Conservation (phyloP, 1,284 basidiomycete species). For the Athelia sp. region DNA sequence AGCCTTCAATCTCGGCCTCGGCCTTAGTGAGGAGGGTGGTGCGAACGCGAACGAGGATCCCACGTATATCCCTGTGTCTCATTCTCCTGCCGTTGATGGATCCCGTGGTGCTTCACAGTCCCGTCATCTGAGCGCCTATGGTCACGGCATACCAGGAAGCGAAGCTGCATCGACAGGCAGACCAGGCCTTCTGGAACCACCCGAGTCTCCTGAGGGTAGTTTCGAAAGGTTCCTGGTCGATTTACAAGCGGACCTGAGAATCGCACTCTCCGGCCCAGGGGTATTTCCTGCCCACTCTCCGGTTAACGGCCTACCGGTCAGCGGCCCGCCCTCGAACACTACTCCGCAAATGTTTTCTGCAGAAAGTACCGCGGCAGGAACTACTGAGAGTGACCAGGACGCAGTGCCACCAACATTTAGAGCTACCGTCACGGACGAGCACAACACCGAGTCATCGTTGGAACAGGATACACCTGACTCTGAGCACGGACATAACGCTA, state of each 20-base stretch:
- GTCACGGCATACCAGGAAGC: not conserved
- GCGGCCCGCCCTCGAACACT: not conserved
- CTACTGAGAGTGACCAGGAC: not conserved
- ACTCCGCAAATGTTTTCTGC: not conserved
- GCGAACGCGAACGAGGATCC: not conserved
- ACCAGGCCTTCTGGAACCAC: not conserved
- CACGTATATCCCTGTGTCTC: not conserved
- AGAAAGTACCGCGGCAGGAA: not conserved
- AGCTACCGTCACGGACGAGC: not conserved
- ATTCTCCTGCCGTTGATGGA: not conserved
- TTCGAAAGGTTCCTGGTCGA: slow-evolving; percentile 76
- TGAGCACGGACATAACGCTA: slow-evolving; percentile 3
- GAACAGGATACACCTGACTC: not conserved
- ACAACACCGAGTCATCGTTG: not conserved
- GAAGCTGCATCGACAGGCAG: not conserved
- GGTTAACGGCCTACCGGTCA: no score
- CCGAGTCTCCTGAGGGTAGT: slow-evolving; percentile 53
- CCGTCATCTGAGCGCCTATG: no score
- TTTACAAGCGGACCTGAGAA: slow-evolving; percentile 62
- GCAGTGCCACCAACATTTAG: not conserved
- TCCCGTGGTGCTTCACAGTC: not conserved
- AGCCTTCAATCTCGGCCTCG: slow-evolving; percentile 68
- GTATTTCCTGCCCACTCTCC: no score
- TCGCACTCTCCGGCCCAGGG: slow-evolving; percentile 34
- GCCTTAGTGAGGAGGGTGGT: slow-evolving; percentile 28